Evolutionary conservation across 139 green algal species (phyloP).

Genomic region (Chlorella sp.): DNA sequence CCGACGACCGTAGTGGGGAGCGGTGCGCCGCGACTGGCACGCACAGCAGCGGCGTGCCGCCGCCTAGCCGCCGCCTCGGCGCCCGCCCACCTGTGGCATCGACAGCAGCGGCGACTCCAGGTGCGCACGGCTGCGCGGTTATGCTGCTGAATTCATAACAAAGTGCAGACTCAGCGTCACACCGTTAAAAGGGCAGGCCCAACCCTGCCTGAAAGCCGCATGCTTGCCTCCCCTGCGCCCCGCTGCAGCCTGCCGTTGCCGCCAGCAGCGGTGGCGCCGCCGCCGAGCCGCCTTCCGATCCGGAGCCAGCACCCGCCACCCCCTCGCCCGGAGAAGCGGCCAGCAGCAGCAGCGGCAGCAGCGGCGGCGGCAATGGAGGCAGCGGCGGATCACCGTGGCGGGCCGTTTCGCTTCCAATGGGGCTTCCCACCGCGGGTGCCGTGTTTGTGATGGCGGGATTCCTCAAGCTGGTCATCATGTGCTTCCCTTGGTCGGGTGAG

Average conservation of each 20-base stretch:
- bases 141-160: too few species aligned
- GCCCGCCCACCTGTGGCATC: too few species aligned
- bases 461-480: constrained; percentile 48
- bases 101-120: background rate
- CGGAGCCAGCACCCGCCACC: background rate
- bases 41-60: too few species aligned
- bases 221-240: too few species aligned
- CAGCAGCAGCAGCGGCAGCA: background rate
- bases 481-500: constrained; percentile 41
- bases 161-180: too few species aligned
- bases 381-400: background rate
- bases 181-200: background rate
- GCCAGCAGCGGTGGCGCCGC: too few species aligned
- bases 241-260: constrained; percentile 1
- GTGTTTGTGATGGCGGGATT: constrained; percentile 41
- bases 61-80: too few species aligned
- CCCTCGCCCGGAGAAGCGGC: too few species aligned
- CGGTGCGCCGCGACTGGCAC: too few species aligned
- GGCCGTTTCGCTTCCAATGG: constrained; percentile 31
- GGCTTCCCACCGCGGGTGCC: constrained; percentile 34
- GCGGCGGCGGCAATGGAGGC: background rate
- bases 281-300: background rate
- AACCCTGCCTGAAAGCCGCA: too few species aligned
- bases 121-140: background rate
- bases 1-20: too few species aligned